Evolutionary conservation across 495 filamentous ascomycete species (phyloP).

Genomic region (Cercophora sp.): DNA sequence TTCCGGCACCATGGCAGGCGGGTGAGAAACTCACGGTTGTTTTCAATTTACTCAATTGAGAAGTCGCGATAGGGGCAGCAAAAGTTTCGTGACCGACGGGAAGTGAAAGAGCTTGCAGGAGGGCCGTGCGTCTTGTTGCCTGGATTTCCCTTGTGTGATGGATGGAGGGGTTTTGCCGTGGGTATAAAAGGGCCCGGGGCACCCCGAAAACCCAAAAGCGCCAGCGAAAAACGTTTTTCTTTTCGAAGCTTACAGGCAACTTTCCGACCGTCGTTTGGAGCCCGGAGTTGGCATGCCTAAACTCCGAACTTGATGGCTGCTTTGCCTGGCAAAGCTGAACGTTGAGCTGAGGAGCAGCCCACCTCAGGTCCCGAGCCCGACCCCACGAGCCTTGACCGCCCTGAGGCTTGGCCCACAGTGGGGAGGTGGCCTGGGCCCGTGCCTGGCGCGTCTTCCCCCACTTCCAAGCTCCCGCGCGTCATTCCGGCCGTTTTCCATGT

Average conservation of each 20-base stretch:
- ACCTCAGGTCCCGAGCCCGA: not conserved
- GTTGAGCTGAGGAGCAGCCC: not conserved
- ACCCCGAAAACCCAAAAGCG: constrained; percentile 14
- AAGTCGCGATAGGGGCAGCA: constrained; percentile 8
- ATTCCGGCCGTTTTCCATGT: not conserved
- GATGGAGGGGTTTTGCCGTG: constrained; percentile 18
- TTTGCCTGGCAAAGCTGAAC: no score
- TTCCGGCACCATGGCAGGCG: no score
- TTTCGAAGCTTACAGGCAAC: constrained; percentile 10
- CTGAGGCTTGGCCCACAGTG: no score
- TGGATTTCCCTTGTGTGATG: not conserved
- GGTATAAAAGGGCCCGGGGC: constrained; percentile 25
- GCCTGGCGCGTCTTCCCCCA: not conserved
- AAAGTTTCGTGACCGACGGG: not conserved
- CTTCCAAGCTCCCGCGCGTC: not conserved
- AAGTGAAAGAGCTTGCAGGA: constrained; percentile 1
- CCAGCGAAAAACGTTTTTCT: constrained; percentile 12
- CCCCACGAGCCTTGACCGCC: no score
- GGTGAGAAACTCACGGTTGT: no score
- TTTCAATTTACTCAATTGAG: constrained; percentile 20
- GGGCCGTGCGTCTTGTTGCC: constrained; percentile 15
- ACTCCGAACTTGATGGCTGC: constrained; percentile 18
- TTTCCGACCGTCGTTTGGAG: constrained; percentile 11
- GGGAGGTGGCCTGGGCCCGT: no score
- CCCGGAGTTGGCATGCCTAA: constrained; percentile 19